These are phyloP conservation scores for Chenopodium quinoa DNA, from an alignment of 148 eudicot genomes.

Conservation along the genomic window DNA sequence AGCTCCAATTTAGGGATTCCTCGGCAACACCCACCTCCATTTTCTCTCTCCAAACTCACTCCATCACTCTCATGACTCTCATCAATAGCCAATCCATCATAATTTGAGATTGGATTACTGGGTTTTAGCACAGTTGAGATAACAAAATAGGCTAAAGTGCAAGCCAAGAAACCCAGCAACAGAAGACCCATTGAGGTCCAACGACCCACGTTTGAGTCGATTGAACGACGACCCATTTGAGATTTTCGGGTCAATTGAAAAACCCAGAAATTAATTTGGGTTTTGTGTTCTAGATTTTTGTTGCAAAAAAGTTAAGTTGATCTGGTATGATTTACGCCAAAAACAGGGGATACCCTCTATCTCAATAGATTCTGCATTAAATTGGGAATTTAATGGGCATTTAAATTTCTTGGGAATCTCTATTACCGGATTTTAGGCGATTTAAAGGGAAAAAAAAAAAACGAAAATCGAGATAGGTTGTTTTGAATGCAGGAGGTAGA, in stretches of 20 bases:
- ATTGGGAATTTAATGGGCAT: not conserved
- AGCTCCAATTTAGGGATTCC: constrained; percentile 65
- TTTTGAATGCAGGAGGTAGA: not conserved
- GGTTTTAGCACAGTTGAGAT: constrained; percentile 47
- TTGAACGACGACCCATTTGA: constrained; percentile 76
- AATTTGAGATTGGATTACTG: not conserved
- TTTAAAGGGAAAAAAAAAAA: not conserved
- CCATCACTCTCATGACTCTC: constrained; percentile 5
- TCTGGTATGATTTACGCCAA: not conserved
- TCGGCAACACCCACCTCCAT: constrained; percentile 46
- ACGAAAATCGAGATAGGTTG: no score
- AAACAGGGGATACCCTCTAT: not conserved
- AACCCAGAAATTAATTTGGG: constrained; percentile 25
- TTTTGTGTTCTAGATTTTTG: not conserved
- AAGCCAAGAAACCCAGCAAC: constrained; percentile 49
- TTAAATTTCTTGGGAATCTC: not conserved
- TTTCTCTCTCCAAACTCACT: constrained; percentile 25
- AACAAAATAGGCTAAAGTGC: constrained; percentile 50
- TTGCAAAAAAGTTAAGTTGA: not conserved
- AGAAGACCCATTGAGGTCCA: constrained; percentile 55
- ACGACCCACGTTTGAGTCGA: constrained; percentile 46
- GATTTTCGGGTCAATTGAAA: constrained; percentile 25
- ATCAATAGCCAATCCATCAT: constrained; percentile 4
- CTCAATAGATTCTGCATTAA: not conserved
- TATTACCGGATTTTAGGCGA: not conserved